Evolutionary conservation across 331 rosid genomes (phyloP), one percentile per base, ranked within the genome.

Genomic region (Acacia pycnantha): DNA sequence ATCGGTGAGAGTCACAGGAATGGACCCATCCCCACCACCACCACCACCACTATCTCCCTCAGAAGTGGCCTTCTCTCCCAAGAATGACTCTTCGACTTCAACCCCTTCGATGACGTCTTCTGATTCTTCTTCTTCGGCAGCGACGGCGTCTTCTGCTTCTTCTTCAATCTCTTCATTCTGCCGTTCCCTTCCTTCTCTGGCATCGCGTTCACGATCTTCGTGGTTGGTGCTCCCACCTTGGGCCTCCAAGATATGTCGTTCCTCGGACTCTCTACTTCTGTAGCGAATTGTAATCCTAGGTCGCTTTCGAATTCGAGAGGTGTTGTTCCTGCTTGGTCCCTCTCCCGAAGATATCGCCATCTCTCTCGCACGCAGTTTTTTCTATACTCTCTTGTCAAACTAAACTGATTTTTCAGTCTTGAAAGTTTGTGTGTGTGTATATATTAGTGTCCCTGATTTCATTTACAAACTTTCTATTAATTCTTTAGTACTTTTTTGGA

Each of bases 1-100:
- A 33, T 90, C 91, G 12, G 86, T 77, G 72, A 92, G 70, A 53
- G 33, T 50, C 16, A 82, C 43, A n/a, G 82, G 33, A 79, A 86
- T 15, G 27, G 88, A 66, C 9, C 27, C 58, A 13, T 71, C 81
- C 48, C 8, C 5, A 19, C 10, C 22, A 53, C 7, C 18, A 16
- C 9, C 59, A 48, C n/a, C n/a, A n/a, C n/a, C n/a, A n/a, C n/a
- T n/a, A n/a, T n/a, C n/a, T n/a, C n/a, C n/a, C n/a, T n/a, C n/a
- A n/a, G n/a, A n/a, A n/a, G n/a, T n/a, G n/a, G n/a, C n/a, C n/a
- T n/a, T n/a, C n/a, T n/a, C n/a, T n/a, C n/a, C n/a, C n/a, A 0
- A 46, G 8, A 18, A 19, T 51, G 21, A 19, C 58, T 18, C 58
- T 18, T 18, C 8, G 22, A 7, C 58, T 5, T 35, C 40, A 35